Conservation (phyloP, 2,329 filamentous ascomycete species). For the Aspergillus hiratsukae region DNA sequence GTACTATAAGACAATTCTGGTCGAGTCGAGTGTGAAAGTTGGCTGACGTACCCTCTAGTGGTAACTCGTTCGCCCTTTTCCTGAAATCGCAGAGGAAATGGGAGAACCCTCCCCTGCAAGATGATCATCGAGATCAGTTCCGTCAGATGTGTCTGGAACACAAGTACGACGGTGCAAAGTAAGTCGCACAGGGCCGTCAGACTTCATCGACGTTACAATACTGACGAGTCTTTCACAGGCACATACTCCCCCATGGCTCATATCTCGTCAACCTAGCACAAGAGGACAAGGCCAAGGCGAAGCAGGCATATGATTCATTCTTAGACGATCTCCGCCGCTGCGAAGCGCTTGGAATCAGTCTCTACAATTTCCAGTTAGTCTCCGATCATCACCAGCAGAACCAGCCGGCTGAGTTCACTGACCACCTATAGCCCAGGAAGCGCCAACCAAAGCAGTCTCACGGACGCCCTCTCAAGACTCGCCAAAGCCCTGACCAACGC, state of each 20-base stretch:
- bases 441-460: slow-evolving; percentile 62
- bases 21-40: neutral
- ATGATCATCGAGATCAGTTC: slow-evolving; percentile 66
- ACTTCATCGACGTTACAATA: neutral
- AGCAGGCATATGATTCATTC: slow-evolving; percentile 81
- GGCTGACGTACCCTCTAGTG: slow-evolving; percentile 43
- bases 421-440: slow-evolving; percentile 61
- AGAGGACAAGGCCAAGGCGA: slow-evolving; percentile 70
- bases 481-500: slow-evolving; percentile 77
- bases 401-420: neutral
- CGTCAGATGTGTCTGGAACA: slow-evolving; percentile 62
- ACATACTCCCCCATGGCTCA: slow-evolving; percentile 86
- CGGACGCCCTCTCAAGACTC: slow-evolving; percentile 71
- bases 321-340: slow-evolving; percentile 83
- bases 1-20: slow-evolving; percentile 26
- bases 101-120: slow-evolving; percentile 71
- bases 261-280: slow-evolving; percentile 97
- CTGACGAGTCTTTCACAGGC: slow-evolving; percentile 35
- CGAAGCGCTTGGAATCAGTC: slow-evolving; percentile 73
- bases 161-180: slow-evolving; percentile 63
- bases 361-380: slow-evolving; percentile 88
- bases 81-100: slow-evolving; percentile 96
- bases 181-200: slow-evolving; percentile 1
- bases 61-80: slow-evolving; percentile 91
- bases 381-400: slow-evolving; percentile 9